Evolutionary conservation across 805 yeast species (phyloP).

Genomic region (Citeromyces nyonsensis): DNA sequence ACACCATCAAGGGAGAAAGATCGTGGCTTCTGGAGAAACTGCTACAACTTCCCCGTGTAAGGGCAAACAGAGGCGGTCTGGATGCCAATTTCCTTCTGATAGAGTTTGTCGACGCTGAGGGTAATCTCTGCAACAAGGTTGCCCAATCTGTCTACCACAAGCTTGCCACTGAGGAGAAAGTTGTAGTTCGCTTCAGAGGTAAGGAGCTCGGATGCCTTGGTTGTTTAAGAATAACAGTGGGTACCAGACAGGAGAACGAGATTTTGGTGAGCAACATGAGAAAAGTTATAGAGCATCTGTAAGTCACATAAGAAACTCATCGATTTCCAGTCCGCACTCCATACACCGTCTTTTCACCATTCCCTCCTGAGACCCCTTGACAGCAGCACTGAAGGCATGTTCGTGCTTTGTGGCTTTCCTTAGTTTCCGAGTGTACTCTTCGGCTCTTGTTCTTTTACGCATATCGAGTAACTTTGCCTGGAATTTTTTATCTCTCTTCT

Average conservation of each 20-base stretch:
- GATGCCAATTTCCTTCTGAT: constrained; percentile 80
- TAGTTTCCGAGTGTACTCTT: constrained; percentile 61
- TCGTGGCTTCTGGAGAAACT: constrained; percentile 33
- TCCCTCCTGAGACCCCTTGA: constrained; percentile 19
- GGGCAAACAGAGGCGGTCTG: constrained; percentile 63
- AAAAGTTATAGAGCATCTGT: constrained; percentile 17
- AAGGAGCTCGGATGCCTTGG: constrained; percentile 82
- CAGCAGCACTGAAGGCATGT: constrained; percentile 60
- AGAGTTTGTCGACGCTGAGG: constrained; percentile 46
- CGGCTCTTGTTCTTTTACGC: constrained; percentile 87
- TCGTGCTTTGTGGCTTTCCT: constrained; percentile 52
- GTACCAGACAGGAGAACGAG: constrained; percentile 65
- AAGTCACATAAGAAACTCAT: constrained; percentile 40
- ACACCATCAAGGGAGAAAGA: constrained; percentile 39
- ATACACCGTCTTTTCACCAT: constrained; percentile 47
- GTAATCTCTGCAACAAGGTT: constrained; percentile 48
- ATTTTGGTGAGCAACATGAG: constrained; percentile 22
- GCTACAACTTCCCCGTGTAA: constrained; percentile 44
- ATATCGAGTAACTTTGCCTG: constrained; percentile 69
- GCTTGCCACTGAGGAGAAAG: constrained; percentile 57
- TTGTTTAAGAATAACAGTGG: constrained; percentile 75
- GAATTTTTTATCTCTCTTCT: constrained; percentile 66
- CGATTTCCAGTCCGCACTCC: constrained; percentile 74
- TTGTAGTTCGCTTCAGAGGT: constrained; percentile 89
- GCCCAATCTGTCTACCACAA: constrained; percentile 54